A percentile compares a stretch with the other conserved stretches of the same genome.
Evolutionary conservation across 257 asterid genomes (phyloP).

Genomic region (Solanum clarkiae): DNA sequence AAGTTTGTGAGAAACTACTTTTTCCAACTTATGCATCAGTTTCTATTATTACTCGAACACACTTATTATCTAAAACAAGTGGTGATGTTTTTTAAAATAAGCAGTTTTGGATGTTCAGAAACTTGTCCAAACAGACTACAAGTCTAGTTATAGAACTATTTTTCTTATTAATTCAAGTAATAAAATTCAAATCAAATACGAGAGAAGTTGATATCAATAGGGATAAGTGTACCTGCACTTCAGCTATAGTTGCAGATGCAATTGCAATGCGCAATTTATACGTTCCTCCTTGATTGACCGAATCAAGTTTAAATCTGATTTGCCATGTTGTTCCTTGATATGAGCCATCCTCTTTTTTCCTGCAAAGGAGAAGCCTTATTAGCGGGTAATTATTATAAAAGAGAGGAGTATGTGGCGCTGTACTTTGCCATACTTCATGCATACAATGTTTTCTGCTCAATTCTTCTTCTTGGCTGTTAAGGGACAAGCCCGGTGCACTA

Average conservation of each 20-base stretch:
- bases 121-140: no score
- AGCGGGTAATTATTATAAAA: not conserved
- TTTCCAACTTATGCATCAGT: no score
- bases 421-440: not conserved
- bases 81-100: no score
- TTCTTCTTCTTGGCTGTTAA: not conserved
- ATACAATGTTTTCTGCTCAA: not conserved
- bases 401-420: not conserved
- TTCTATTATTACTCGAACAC: no score
- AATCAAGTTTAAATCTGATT: conserved; percentile 46
- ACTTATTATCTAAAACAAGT: no score
- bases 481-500: no score
- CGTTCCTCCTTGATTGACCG: conserved; percentile 18
- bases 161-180: not conserved
- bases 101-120: no score
- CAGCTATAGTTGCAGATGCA: conserved; percentile 67
- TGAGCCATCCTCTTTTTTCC: conserved; percentile 37
- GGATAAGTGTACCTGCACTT: conserved; percentile 40
- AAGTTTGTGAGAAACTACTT: not conserved
- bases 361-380: not conserved
- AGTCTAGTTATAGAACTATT: not conserved
- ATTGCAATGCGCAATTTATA: conserved; percentile 63
- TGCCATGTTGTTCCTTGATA: conserved; percentile 81
- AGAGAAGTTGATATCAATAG: not conserved
- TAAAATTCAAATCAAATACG: not conserved